Evolutionary conservation across 2,329 filamentous ascomycete genomes (phyloP).

Genomic region (Cladosporium phlei): DNA sequence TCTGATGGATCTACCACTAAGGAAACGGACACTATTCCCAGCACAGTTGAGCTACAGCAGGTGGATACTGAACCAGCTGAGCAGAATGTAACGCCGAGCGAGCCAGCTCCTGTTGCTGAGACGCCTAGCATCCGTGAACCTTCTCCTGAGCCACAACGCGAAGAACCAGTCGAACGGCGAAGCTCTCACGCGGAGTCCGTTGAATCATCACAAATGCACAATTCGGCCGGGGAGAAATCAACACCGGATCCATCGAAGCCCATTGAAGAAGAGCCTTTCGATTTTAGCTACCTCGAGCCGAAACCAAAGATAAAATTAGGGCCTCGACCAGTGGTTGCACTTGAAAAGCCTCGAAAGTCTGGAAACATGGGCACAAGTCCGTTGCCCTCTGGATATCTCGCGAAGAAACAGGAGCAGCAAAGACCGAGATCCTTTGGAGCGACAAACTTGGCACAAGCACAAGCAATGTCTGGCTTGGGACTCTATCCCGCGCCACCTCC

Average conservation of each 20-base stretch:
- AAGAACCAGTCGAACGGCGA: neutral
- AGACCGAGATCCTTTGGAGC: conserved; percentile 35
- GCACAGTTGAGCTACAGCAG: neutral
- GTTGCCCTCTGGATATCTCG: conserved; percentile 25
- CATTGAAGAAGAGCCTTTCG: conserved; percentile 37
- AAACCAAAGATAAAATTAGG: conserved; percentile 86
- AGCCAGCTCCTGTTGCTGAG: neutral
- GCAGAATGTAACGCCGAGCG: neutral
- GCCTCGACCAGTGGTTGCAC: conserved; percentile 50
- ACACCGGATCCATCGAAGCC: conserved; percentile 31
- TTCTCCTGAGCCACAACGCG: neutral
- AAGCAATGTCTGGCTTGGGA: neutral
- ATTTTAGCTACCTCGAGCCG: conserved; percentile 42
- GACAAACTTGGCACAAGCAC: conserved; percentile 12
- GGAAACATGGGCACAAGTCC: conserved; percentile 42
- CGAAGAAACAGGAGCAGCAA: conserved; percentile 29
- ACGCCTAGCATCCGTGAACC: conserved; percentile 8
- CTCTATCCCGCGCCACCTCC: conserved; percentile 25
- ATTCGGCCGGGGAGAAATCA: neutral
- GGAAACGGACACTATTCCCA: conserved; percentile 16
- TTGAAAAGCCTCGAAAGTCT: conserved; percentile 6
- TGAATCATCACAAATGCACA: neutral
- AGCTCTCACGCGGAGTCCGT: neutral
- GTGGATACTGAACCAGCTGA: conserved; percentile 13
- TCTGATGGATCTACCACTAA: conserved; percentile 15